Base-by-base conservation (phyloP, 306 rosid species). In the Leucaena leucocephala region DNA sequence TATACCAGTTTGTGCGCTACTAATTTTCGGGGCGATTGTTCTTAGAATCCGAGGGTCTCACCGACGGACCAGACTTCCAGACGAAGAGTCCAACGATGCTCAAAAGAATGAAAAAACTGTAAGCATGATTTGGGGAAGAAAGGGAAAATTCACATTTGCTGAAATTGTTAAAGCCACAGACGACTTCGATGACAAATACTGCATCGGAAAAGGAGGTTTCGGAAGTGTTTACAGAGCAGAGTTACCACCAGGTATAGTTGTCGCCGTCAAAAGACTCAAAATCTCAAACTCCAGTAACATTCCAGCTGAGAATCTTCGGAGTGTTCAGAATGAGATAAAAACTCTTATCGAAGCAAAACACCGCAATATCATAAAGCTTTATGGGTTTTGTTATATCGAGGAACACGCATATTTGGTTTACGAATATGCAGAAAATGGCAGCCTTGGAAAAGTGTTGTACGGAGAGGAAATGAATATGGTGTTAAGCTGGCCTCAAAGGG, bases 191-290 rank as follows among this genome's bases (percentile, higher is more conserved):
- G 93, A 90, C 36, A 83, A 77, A 46, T 80, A 79, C 76, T 88
- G 93, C 88, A 81, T 92, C 52, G 97, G 93, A 77, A 88, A 82
- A 64, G 94, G 94, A 79, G 94, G 97, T 63, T 87, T 81, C 46
- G 97, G 94, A 77, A 90, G 82, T 34, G 97, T 92, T 40, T 92
- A 88, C 78, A 87, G 71, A 76, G 97, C 90, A 7, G 81, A 72
- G 48, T 50, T 92, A 52, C 16, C 59, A 8, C 75, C 89, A 14
- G 86, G 89, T 40, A 76, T 64, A 49, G 70, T 87, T 45, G 89
- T 88, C 66, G 97, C 94, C 4, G 91, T 92, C 2, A 92, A 92
- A 76, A 83, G 64, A 48, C 83, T 92, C 22, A 85, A 87, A 8
- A 62, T 83, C 38, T 33, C 78, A 4, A 82, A 88, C 35, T 86